These are phyloP conservation scores for Podospora sp. DNA, from an alignment of 495 filamentous ascomycete genomes.

Conservation along the genomic window DNA sequence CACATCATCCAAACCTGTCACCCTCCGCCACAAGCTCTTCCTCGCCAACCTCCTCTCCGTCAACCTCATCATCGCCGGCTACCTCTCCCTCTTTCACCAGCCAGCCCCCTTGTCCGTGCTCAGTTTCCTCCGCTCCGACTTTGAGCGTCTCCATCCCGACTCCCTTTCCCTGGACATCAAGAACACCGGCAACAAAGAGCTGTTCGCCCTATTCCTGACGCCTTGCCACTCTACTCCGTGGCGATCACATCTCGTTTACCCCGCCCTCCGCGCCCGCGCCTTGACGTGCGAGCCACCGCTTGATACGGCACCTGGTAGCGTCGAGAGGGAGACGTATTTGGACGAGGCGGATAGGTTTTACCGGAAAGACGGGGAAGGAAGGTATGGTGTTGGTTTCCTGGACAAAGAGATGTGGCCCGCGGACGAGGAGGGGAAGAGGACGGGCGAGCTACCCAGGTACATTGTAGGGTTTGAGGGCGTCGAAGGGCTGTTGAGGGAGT, in stretches of 20 bases:
- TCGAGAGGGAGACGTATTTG: conserved; percentile 63
- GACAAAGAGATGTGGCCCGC: conserved; percentile 42
- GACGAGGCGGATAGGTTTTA: conserved; percentile 96
- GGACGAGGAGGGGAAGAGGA: conserved; percentile 25
- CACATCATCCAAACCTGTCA: conserved; percentile 21
- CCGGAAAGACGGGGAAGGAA: conserved; percentile 11
- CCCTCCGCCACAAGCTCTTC: conserved; percentile 53
- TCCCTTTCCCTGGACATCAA: conserved; percentile 30
- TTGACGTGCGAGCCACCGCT: conserved; percentile 90
- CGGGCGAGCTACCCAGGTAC: conserved; percentile 53
- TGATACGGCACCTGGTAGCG: conserved; percentile 51
- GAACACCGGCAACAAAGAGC: conserved; percentile 37
- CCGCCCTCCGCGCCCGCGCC: conserved; percentile 78
- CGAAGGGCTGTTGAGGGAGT: conserved; percentile 45
- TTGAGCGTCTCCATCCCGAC: conserved; percentile 54
- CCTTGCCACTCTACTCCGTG: conserved; percentile 98
- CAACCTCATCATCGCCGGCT: conserved; percentile 72
- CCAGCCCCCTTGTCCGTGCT: conserved; percentile 73
- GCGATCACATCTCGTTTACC: conserved; percentile 81
- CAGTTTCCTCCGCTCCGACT: conserved; percentile 71
- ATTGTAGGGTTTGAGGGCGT: conserved; percentile 60
- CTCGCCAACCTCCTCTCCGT: conserved; percentile 61
- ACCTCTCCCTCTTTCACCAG: conserved; percentile 77
- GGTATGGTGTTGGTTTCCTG: conserved; percentile 58
- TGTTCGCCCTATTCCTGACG: conserved; percentile 88